phyloP scores from a whole-genome alignment of 345 rosid species.

The Bretschneidera sinensis region DNA sequence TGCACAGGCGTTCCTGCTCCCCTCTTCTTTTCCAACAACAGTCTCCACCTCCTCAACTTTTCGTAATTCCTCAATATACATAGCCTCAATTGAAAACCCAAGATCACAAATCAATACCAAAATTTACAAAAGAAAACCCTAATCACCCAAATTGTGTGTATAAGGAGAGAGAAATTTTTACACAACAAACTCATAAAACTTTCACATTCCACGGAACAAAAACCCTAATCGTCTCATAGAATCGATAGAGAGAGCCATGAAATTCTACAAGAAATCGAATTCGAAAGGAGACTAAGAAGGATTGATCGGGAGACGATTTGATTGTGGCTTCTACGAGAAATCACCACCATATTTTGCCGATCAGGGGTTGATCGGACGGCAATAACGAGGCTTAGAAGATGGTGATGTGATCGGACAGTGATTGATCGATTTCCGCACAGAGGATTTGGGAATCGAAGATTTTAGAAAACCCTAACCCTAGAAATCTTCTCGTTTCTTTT shows the following conservation, averaged over 20 bases:
- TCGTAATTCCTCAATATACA: constrained; percentile 82
- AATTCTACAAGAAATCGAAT: constrained; percentile 26
- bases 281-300: constrained; percentile 11
- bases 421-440: constrained; percentile 2
- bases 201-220: constrained; percentile 13
- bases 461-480: constrained; percentile 13
- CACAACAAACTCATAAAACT: constrained; percentile 7
- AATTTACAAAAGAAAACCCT: constrained; percentile 20
- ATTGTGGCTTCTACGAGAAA: constrained; percentile 18
- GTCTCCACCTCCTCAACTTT: constrained; percentile 32
- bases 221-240: constrained; percentile 26
- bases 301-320: constrained; percentile 16
- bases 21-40: constrained; percentile 26
- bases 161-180: constrained; percentile 15
- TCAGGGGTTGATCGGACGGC: constrained; percentile 19
- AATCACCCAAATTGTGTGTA: constrained; percentile 12
- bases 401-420: constrained; percentile 1
- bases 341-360: constrained; percentile 30
- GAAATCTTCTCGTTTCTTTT: constrained; percentile 12
- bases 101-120: constrained; percentile 16
- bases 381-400: constrained; percentile 16
- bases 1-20: constrained; percentile 3
- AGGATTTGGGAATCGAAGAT: background rate
- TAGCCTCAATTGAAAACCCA: constrained; percentile 35
- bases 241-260: constrained; percentile 27